Evolutionary conservation across 2,329 filamentous ascomycete genomes (phyloP).

Genomic region (Trichoderma endophyticum): DNA sequence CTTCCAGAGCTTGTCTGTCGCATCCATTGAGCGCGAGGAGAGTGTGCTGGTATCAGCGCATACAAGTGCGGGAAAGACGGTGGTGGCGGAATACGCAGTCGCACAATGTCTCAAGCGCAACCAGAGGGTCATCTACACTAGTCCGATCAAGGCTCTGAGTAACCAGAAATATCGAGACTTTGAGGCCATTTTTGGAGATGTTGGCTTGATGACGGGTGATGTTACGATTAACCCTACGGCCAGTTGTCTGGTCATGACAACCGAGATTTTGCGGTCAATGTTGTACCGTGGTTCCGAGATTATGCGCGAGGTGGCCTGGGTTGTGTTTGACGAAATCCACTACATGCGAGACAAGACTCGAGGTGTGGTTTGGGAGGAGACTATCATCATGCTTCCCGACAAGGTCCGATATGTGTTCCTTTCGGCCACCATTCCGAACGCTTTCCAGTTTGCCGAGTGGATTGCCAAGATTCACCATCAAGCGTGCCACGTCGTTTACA

Average conservation of each 20-base stretch:
- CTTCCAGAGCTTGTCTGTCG: conserved; percentile 92
- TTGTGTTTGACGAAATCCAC: conserved; percentile 97
- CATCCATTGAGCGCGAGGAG: conserved; percentile 92
- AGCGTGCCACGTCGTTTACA: conserved; percentile 98
- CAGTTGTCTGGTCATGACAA: conserved; percentile 98
- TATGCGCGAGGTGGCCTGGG: conserved; percentile 99
- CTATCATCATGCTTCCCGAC: conserved; percentile 94
- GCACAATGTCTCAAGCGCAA: conserved; percentile 96
- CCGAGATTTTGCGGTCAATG: conserved; percentile 98
- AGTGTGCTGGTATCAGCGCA: conserved; percentile 96
- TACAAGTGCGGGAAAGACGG: conserved; percentile 96
- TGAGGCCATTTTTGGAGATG: conserved; percentile 90
- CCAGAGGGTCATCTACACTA: conserved; percentile 98
- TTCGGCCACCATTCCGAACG: conserved; percentile 96
- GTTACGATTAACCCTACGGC: conserved; percentile 99
- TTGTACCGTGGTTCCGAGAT: conserved; percentile 97
- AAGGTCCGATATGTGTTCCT: conserved; percentile 99
- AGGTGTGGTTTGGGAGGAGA: conserved; percentile 99
- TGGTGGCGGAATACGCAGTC: conserved; percentile 97
- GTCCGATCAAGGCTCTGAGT: conserved; percentile 96
- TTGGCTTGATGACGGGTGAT: conserved; percentile 97
- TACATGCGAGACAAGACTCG: conserved; percentile 93
- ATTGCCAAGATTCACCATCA: conserved; percentile 97
- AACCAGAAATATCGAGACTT: conserved; percentile 99
- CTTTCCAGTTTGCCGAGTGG: conserved; percentile 99